Evolutionary conservation across 1,139 yeast genomes (phyloP), one percentile per base, ranked within the genome.

Genomic region (Yamadazyma blattariae): DNA sequence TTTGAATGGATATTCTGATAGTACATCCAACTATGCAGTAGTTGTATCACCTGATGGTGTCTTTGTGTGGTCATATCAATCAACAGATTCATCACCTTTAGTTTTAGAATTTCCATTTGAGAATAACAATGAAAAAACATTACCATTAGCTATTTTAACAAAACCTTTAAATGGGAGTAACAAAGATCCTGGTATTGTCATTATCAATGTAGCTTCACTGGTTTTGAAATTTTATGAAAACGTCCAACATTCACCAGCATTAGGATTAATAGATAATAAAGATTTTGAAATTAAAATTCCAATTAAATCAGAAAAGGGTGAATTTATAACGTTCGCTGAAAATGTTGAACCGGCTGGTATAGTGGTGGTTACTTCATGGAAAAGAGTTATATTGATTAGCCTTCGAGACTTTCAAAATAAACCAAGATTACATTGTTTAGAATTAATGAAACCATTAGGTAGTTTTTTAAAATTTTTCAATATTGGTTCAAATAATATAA

Each of bases 311-410:
- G 51, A 59, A 8, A 69, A 67, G 31, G 73, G 76, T 20, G 95
- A 86, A 51, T 58, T 59, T 32, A 66, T 87, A 18, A 75, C 79
- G 1, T 54, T 70, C 29, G 74, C 82, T 2, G 76, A 79, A 41
- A 77, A 76, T 42, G 71, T 82, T 12, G 90, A 84, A 45, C 92
- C 94, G 0, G 79, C 85, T 3, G 95, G 96, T 1, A 62, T 88
- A 6, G 67, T 82, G 1, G 56, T 85, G 9, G 76, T 89, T 5
- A 87, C 96, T 0, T 77, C 88, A 5, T 67, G 76, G 48, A 88
- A 87, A 26, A 64, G 94, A 41, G 76, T 83, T 32, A 56, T 83
- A 10, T 64, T 85, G 33, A 55, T 87, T 4, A 67, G 83, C 0
- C 64, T 88, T 25, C 71, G 86, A 44, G 95, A 88, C 54, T 66